These are phyloP conservation scores for Pythium pyrilobum DNA, from an alignment of 352 stramenopile genomes.

Conservation along the genomic window DNA sequence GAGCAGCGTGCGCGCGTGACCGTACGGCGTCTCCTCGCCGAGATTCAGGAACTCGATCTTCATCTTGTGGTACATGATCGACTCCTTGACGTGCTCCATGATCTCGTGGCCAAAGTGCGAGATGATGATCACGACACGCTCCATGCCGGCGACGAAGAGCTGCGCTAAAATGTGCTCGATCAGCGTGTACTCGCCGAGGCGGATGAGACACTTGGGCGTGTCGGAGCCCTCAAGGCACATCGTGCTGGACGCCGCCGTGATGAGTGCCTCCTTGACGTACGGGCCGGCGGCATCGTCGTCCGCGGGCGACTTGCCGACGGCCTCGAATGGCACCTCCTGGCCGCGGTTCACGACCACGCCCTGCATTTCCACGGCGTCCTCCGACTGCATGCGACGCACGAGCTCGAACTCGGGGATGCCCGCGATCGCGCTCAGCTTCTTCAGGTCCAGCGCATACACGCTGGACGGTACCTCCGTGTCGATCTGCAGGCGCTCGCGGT, in stretches of 20 bases:
- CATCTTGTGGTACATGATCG: constrained; percentile 66
- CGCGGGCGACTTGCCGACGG: constrained; percentile 44
- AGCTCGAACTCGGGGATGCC: constrained; percentile 61
- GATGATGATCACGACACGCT: constrained; percentile 81
- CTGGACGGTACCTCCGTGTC: constrained; percentile 78
- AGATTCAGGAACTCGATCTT: constrained; percentile 83
- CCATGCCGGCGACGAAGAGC: constrained; percentile 76
- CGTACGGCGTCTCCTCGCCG: constrained; percentile 70
- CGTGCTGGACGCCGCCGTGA: constrained; percentile 72
- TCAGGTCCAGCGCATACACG: constrained; percentile 66
- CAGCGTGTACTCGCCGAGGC: constrained; percentile 70
- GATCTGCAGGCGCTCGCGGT: constrained; percentile 36
- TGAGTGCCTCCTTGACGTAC: constrained; percentile 65
- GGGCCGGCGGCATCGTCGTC: constrained; percentile 9
- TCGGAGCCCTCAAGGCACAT: constrained; percentile 76
- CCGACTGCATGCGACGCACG: constrained; percentile 64
- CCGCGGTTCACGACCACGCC: constrained; percentile 73
- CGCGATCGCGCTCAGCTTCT: constrained; percentile 59
- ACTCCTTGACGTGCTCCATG: constrained; percentile 74
- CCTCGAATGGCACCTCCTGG: constrained; percentile 75
- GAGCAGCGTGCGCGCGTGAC: constrained; percentile 66
- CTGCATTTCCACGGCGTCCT: constrained; percentile 77
- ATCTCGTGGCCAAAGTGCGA: constrained; percentile 78
- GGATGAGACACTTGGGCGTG: constrained; percentile 74
- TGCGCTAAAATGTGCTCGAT: constrained; percentile 81